Base-by-base conservation (phyloP, 2,329 filamentous ascomycete genomes). In the Colletotrichum sublineola region DNA sequence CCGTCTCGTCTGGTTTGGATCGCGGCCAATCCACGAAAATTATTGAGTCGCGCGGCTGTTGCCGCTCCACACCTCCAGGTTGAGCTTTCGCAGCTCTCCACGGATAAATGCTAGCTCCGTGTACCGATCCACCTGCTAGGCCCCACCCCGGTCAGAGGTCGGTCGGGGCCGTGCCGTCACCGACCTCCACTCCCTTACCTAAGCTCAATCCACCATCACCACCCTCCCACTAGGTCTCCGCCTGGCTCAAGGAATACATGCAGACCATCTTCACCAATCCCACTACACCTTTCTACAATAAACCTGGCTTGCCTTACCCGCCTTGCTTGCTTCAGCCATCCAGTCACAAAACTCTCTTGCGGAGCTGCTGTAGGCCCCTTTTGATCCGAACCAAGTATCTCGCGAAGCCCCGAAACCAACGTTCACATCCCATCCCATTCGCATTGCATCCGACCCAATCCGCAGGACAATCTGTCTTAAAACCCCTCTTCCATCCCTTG, bases 21-120 rank as follows among this genome's bases (percentile, higher is more conserved):
- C 66, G 48, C 60, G 31, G 65, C 69, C 33, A 60, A 53, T 72
- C 24, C 60, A 69, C 69, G 55, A 72, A 72, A 72, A 72, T 69
- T 69, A 72, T 72, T 63, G 69, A 72, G 52, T 64, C 53, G 69
- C 68, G 38, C 69, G 66, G 69, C 60, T 64, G 42, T 69, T 72
- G 65, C 65, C 60, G 69, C 69, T 72, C 69, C 69, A 72, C 69
- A 64, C 53, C 18, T 29, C 44, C n/a, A 52, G 18, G 9, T 29
- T 15, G 9, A 65, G 42, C 40, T 44, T 29, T 29, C 24, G 5
- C 1, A 44, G 61, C 24, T 46, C 5, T 11, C 1, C 1, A 1
- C 33, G 68, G 68, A 57, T 11, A 50, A 63, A 57, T 6, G 0
- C 36, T 57, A 57, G 12, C 44, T 57, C 68, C 68, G 36, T 3